A percentile compares a stretch with the other conserved stretches of the same genome.
Conservation (phyloP, 805 yeast species). For the Sugiyamaella mastotermitis region DNA sequence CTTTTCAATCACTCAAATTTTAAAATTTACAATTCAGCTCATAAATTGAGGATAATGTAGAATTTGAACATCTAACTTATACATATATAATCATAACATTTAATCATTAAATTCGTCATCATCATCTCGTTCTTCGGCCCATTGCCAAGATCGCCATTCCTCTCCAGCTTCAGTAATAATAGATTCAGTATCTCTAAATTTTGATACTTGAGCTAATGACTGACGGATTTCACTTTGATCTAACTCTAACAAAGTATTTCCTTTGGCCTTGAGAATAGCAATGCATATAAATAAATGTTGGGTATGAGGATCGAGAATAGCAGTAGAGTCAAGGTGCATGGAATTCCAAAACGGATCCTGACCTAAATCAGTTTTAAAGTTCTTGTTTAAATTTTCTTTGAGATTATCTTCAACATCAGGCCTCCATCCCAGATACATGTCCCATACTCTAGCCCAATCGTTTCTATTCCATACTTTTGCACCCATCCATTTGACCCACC, state of each 20-base stretch:
- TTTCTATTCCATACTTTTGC: conserved; percentile 74
- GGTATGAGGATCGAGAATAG: conserved; percentile 40
- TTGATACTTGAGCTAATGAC: conserved; percentile 49
- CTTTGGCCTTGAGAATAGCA: conserved; percentile 75
- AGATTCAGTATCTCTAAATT: conserved; percentile 62
- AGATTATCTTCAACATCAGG: conserved; percentile 8
- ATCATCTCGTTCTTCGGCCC: conserved; percentile 39
- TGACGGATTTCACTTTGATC: conserved; percentile 88
- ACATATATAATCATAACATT: too few species aligned
- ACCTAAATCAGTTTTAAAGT: conserved; percentile 31
- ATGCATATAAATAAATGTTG: conserved; percentile 70
- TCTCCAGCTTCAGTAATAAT: conserved; percentile 77
- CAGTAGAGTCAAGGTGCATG: conserved; percentile 23
- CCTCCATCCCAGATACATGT: conserved; percentile 68
- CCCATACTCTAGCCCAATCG: conserved; percentile 90
- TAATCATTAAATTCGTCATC: neutral
- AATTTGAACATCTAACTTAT: too few species aligned
- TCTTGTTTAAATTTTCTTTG: conserved; percentile 19
- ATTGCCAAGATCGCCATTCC: conserved; percentile 79
- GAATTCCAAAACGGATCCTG: conserved; percentile 63
- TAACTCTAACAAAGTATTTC: conserved; percentile 70
- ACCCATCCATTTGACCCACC: conserved; percentile 94
- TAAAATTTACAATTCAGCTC: too few species aligned
- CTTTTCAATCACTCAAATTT: too few species aligned
- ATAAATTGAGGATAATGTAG: too few species aligned